A percentile compares a stretch with the other conserved stretches of the same genome.
Conservation (phyloP, 2,329 filamentous ascomycete species). For the Dothideomycetes sp. region DNA sequence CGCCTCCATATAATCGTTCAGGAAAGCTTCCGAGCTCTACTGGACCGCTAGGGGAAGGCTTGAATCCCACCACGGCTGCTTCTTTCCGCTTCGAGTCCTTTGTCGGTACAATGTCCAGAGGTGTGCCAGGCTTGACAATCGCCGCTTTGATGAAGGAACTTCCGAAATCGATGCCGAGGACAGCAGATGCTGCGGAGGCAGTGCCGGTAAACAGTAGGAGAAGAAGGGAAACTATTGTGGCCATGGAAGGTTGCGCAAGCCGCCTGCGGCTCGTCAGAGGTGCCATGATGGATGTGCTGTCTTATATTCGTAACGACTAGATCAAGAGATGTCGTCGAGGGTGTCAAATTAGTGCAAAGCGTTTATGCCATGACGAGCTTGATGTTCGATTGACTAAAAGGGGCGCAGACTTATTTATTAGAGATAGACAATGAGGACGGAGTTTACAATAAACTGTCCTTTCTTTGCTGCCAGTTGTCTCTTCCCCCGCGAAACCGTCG, state of each 20-base stretch:
- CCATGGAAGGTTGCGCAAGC: neutral
- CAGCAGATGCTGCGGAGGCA: conserved; percentile 57
- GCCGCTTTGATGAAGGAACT: conserved; percentile 96
- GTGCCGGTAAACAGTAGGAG: conserved; percentile 45
- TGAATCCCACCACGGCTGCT: conserved; percentile 81
- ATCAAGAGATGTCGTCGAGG: neutral
- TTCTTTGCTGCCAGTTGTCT: no score
- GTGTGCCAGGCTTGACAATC: conserved; percentile 91
- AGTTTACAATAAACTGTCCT: no score
- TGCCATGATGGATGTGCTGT: neutral
- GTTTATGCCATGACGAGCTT: no score
- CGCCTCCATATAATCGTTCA: conserved; percentile 82
- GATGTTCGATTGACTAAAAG: no score
- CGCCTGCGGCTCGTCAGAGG: neutral
- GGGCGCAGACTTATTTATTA: no score
- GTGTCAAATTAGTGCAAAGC: no score
- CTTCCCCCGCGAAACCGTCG: no score
- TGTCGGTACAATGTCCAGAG: conserved; percentile 92
- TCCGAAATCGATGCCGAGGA: conserved; percentile 86
- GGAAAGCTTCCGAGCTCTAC: conserved; percentile 48
- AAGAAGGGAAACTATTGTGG: conserved; percentile 21
- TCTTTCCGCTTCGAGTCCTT: conserved; percentile 98
- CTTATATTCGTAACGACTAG: no score
- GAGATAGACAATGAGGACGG: no score
- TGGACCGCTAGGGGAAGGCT: conserved; percentile 56